Percentiles rank a stretch among this genome's conserved stretches.
Evolutionary conservation across 257 asterid genomes (phyloP).

Genomic region (Galeopsis tetrahit): DNA sequence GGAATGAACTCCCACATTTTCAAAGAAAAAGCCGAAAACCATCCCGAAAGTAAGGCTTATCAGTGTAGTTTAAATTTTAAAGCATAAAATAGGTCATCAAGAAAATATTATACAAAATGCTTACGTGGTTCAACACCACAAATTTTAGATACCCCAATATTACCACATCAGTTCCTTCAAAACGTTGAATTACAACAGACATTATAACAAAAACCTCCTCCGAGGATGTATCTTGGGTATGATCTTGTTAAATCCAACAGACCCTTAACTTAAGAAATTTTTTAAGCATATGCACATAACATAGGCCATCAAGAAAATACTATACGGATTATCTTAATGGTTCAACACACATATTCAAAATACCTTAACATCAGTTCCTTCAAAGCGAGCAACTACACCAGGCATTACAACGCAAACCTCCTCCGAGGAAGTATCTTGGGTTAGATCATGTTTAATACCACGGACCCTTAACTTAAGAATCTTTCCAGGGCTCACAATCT

Average conservation of each 20-base stretch:
- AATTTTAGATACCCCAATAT: background rate
- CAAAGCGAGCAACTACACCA: slow-evolving; percentile 83
- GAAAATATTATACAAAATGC: background rate
- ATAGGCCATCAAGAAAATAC: slow-evolving; percentile 24
- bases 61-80: slow-evolving; percentile 4
- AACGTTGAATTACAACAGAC: background rate
- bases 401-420: slow-evolving; percentile 91
- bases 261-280: slow-evolving; percentile 68
- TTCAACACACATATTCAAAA: background rate
- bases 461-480: slow-evolving; percentile 84
- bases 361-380: slow-evolving; percentile 92
- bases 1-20: background rate
- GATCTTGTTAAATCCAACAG: slow-evolving; percentile 25
- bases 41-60: background rate
- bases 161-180: background rate
- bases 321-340: background rate
- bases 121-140: background rate
- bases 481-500: slow-evolving; percentile 78
- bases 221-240: slow-evolving; percentile 5
- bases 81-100: slow-evolving; percentile 1
- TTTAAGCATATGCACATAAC: background rate
- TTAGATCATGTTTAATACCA: slow-evolving; percentile 65
- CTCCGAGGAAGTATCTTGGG: slow-evolving; percentile 64
- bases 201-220: background rate
- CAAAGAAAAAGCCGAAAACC: background rate